Evolutionary conservation across 1,284 basidiomycete species (phyloP).

Genomic region (Psilocybe mexicana): DNA sequence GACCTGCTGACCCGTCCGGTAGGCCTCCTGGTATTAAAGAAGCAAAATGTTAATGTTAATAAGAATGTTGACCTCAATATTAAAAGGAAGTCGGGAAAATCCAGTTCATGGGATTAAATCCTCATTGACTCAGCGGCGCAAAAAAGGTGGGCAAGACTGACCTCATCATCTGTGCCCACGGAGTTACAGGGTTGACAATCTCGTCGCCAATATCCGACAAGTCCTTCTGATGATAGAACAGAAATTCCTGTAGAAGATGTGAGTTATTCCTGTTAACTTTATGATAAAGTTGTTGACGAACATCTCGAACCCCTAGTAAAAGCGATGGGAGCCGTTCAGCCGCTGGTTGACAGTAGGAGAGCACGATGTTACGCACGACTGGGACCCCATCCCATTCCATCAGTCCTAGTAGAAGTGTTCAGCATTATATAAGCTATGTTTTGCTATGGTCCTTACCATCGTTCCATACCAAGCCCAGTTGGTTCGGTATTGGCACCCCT

Average conservation of each 20-base stretch:
- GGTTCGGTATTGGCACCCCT: constrained; percentile 75
- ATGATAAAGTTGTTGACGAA: constrained; percentile 35
- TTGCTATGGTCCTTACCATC: constrained; percentile 51
- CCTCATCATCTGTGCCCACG: constrained; percentile 77
- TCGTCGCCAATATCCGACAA: constrained; percentile 60
- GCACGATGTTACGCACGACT: constrained; percentile 45
- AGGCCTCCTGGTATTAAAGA: constrained; percentile 19
- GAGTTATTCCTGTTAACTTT: constrained; percentile 15
- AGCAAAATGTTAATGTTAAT: constrained; percentile 2
- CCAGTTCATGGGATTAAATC: constrained; percentile 12
- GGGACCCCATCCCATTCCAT: constrained; percentile 81
- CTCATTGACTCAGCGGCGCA: constrained; percentile 12
- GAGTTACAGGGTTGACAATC: constrained; percentile 61
- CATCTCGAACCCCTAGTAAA: constrained; percentile 64
- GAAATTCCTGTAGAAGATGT: constrained; percentile 58
- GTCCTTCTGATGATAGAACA: constrained; percentile 82
- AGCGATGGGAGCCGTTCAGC: constrained; percentile 13
- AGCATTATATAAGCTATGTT: constrained; percentile 1
- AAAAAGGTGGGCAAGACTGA: constrained; percentile 30
- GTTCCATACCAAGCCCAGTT: constrained; percentile 78
- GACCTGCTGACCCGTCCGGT: constrained; percentile 26
- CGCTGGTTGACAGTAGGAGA: constrained; percentile 3
- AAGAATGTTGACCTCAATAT: constrained; percentile 8
- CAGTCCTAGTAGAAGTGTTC: constrained; percentile 53
- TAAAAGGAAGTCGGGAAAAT: constrained; percentile 10